A percentile compares a stretch with the other conserved stretches of the same genome.
These are phyloP conservation scores for Starmerella gropengiesseri DNA, from an alignment of 805 yeast species.

Conservation along the genomic window DNA sequence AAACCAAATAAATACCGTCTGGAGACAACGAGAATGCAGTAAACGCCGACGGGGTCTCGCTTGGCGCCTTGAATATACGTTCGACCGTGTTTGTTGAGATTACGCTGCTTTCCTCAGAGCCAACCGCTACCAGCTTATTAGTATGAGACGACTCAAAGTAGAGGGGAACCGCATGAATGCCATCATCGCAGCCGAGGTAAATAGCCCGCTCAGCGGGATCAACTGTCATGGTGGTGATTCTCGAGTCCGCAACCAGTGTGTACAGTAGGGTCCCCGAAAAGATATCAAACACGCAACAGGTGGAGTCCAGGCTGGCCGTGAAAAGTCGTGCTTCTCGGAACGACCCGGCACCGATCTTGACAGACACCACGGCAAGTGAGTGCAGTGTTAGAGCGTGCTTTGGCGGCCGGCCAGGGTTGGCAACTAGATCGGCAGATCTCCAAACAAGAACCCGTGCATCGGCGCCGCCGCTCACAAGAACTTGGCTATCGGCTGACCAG, in stretches of 20 bases:
- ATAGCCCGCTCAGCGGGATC: constrained; percentile 74
- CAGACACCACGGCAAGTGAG: constrained; percentile 40
- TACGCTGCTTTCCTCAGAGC: constrained; percentile 45
- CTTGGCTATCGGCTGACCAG: constrained; percentile 53
- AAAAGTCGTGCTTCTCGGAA: constrained; percentile 51
- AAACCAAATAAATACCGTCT: constrained; percentile 61
- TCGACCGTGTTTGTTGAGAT: constrained; percentile 39
- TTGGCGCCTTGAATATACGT: constrained; percentile 21
- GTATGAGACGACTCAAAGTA: constrained; percentile 32
- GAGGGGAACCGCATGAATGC: constrained; percentile 49
- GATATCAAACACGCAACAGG: constrained; percentile 61
- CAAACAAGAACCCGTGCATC: constrained; percentile 75
- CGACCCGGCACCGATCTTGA: constrained; percentile 42
- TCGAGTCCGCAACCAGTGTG: constrained; percentile 57
- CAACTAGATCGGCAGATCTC: constrained; percentile 52
- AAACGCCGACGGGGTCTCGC: constrained; percentile 26
- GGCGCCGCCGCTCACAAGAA: constrained; percentile 60
- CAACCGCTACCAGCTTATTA: constrained; percentile 44
- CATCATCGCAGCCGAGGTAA: constrained; percentile 59
- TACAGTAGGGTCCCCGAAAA: constrained; percentile 39
- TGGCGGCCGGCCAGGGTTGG: constrained; percentile 30
- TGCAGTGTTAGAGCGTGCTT: constrained; percentile 28
- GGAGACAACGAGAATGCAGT: constrained; percentile 49
- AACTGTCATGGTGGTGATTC: constrained; percentile 46
- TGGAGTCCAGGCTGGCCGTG: constrained; percentile 62